phyloP scores from a whole-genome alignment of 805 yeast genomes.

The Ogataea paradorogensis region DNA sequence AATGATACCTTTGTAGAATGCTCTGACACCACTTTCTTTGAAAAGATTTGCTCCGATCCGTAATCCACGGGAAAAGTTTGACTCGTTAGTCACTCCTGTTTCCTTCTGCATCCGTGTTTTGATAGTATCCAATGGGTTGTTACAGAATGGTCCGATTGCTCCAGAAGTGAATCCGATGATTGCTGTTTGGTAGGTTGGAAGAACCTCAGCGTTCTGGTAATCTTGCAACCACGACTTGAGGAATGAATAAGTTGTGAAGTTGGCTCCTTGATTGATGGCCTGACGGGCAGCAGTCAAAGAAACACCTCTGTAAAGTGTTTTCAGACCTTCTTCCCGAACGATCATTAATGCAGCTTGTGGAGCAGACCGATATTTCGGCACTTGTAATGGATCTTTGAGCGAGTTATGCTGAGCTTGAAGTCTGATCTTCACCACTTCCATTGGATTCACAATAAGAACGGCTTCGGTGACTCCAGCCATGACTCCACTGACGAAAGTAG shows the following conservation, averaged over 20 bases:
- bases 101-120: constrained; percentile 96
- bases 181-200: constrained; percentile 95
- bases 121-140: constrained; percentile 96
- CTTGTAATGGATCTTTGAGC: constrained; percentile 70
- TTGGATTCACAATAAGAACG: constrained; percentile 89
- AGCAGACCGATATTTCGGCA: constrained; percentile 88
- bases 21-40: constrained; percentile 84
- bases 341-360: constrained; percentile 85
- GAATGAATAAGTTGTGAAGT: constrained; percentile 91
- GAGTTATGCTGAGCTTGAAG: constrained; percentile 96
- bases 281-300: constrained; percentile 95
- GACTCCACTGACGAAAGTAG: constrained; percentile 88
- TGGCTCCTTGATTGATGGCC: constrained; percentile 97
- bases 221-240: constrained; percentile 68
- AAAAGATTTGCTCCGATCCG: constrained; percentile 79
- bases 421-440: constrained; percentile 95
- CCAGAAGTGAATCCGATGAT: constrained; percentile 88
- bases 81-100: constrained; percentile 56
- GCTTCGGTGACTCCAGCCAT: constrained; percentile 98
- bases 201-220: constrained; percentile 50
- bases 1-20: constrained; percentile 94
- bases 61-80: constrained; percentile 73
- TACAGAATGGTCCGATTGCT: constrained; percentile 96
- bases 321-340: constrained; percentile 86
- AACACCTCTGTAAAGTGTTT: constrained; percentile 90